phyloP scores from a whole-genome alignment of 306 rosid species.

The Cicer arietinum region DNA sequence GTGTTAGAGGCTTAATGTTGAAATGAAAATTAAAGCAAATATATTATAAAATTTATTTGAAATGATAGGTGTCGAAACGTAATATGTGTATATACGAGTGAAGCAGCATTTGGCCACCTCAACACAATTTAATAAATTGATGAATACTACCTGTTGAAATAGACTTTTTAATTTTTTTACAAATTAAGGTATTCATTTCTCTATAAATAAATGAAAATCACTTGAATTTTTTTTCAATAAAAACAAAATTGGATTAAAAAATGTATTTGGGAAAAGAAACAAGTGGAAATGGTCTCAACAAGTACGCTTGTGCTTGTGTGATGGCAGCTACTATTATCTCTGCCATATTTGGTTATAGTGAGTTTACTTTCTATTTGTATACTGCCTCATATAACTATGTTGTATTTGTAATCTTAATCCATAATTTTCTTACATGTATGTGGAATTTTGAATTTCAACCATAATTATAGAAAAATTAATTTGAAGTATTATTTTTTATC shows the following conservation, averaged over 20 bases:
- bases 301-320: conserved; percentile 60
- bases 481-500: too few species aligned
- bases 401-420: too few species aligned
- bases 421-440: too few species aligned
- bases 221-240: background rate
- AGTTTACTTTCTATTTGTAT: background rate
- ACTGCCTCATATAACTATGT: too few species aligned
- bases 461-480: too few species aligned
- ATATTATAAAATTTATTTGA: background rate
- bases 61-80: conserved; percentile 11
- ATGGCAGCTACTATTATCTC: conserved; percentile 60
- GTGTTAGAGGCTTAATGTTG: conserved; percentile 6
- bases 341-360: conserved; percentile 53
- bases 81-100: background rate
- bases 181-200: background rate
- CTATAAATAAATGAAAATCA: conserved; percentile 4
- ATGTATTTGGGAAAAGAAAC: conserved; percentile 13
- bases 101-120: conserved; percentile 20
- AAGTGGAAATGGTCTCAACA: conserved; percentile 47
- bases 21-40: background rate
- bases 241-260: background rate
- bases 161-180: background rate
- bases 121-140: conserved; percentile 7
- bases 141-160: background rate
- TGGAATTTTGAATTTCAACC: too few species aligned